Conservation (phyloP, 1,284 basidiomycete genomes). For the Volvariella surrecta region DNA sequence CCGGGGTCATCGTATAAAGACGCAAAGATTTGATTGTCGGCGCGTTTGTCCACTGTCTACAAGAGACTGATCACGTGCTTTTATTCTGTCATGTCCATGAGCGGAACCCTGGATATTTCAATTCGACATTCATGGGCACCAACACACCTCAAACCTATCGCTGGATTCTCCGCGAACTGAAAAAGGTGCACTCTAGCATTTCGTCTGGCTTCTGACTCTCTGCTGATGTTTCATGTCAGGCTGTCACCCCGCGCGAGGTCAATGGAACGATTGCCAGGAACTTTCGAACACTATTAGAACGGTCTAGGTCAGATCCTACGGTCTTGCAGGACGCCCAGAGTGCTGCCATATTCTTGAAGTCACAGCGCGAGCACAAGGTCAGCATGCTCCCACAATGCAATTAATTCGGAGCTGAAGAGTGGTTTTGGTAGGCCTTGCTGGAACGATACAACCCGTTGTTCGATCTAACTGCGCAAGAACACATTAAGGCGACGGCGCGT, state of each 20-base stretch:
- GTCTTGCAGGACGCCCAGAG: slow-evolving; percentile 50
- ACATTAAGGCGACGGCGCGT: slow-evolving; percentile 76
- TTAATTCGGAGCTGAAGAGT: neutral
- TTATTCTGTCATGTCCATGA: too few relatives aligned
- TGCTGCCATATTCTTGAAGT: slow-evolving; percentile 61
- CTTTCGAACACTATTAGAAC: slow-evolving; percentile 53
- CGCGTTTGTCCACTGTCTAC: too few relatives aligned
- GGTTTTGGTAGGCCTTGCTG: slow-evolving; percentile 46
- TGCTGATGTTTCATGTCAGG: slow-evolving; percentile 11
- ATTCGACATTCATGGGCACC: neutral
- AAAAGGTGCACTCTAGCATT: slow-evolving; percentile 24
- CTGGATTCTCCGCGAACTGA: slow-evolving; percentile 31
- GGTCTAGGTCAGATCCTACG: slow-evolving; percentile 18
- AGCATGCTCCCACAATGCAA: neutral
- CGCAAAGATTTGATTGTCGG: too few relatives aligned
- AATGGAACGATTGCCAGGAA: slow-evolving; percentile 31
- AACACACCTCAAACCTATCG: slow-evolving; percentile 23
- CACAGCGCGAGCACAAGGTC: slow-evolving; percentile 54
- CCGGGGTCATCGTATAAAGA: too few relatives aligned
- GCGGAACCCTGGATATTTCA: too few relatives aligned
- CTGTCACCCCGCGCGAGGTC: slow-evolving; percentile 21
- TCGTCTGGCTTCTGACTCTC: too few relatives aligned
- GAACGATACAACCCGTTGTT: slow-evolving; percentile 83
- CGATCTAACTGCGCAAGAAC: slow-evolving; percentile 72
- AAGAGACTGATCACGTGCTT: slow-evolving; percentile 8